Conservation (phyloP, 495 filamentous ascomycete species). For the Podospora anserina region DNA sequence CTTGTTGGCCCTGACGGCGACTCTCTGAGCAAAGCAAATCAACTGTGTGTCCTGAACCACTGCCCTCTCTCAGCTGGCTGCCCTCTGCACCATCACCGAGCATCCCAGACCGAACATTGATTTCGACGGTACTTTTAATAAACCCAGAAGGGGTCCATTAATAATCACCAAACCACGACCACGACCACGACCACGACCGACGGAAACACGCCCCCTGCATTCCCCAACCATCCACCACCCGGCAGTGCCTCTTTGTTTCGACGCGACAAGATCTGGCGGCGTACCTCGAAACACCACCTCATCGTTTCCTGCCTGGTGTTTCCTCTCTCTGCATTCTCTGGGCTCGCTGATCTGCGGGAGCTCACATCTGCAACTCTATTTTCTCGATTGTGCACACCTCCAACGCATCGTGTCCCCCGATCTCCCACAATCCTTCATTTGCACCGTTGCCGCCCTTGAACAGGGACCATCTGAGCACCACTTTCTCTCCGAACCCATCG, state of each 20-base stretch:
- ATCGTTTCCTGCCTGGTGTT: slow-evolving; percentile 7
- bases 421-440: neutral
- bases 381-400: slow-evolving; percentile 5
- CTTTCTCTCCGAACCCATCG: neutral
- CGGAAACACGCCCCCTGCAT: neutral
- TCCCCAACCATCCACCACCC: neutral
- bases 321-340: slow-evolving; percentile 11
- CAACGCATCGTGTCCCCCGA: slow-evolving; percentile 7
- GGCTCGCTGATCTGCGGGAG: slow-evolving; percentile 1
- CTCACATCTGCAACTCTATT: slow-evolving; percentile 10
- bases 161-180: neutral
- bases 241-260: neutral
- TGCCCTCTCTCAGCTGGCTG: neutral
- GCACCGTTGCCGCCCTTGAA: neutral
- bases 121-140: neutral
- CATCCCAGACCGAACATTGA: neutral
- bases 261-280: neutral
- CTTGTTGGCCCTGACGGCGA: neutral
- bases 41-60: neutral
- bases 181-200: neutral
- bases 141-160: neutral
- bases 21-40: neutral
- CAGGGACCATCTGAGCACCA: neutral
- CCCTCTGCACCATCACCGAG: neutral
- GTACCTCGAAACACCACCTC: neutral